Conservation (phyloP, 495 filamentous ascomycete genomes). For the Xylaria acuta region DNA sequence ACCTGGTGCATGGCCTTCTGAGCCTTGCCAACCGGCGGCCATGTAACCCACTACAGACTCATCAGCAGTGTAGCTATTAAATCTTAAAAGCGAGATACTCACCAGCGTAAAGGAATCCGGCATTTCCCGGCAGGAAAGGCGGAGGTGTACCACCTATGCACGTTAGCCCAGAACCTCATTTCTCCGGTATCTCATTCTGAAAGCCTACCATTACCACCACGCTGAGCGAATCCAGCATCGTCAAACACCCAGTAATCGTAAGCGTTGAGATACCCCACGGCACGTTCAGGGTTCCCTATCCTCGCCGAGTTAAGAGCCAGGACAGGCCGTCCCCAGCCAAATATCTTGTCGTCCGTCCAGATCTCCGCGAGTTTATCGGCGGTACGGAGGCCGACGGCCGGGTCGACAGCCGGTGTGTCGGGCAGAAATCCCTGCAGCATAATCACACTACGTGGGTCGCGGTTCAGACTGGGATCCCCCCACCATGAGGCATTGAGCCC, state of each 20-base stretch:
- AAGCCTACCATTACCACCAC: conserved; percentile 37
- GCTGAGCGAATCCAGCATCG: conserved; percentile 49
- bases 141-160: conserved; percentile 32
- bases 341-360: conserved; percentile 50
- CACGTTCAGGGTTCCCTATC: conserved; percentile 42
- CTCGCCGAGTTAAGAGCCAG: conserved; percentile 48
- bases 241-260: conserved; percentile 49
- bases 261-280: conserved; percentile 44
- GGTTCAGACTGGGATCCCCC: conserved; percentile 38
- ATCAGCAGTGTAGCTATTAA: neutral
- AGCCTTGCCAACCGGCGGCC: conserved; percentile 35
- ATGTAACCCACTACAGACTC: conserved; percentile 32
- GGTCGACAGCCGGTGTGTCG: conserved; percentile 42
- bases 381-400: conserved; percentile 41
- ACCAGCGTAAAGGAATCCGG: conserved; percentile 40
- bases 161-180: neutral
- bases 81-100: conserved; percentile 2
- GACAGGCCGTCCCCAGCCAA: conserved; percentile 50
- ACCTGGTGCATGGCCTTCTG: conserved; percentile 28
- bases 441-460: conserved; percentile 48
- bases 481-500: conserved; percentile 50
- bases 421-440: conserved; percentile 49
- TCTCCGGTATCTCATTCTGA: neutral
- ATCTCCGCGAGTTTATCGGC: conserved; percentile 42
- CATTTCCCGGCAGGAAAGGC: conserved; percentile 37